Evolutionary conservation across 768 basidiomycete genomes (phyloP).

Genomic region (Neoboletus magnificus): DNA sequence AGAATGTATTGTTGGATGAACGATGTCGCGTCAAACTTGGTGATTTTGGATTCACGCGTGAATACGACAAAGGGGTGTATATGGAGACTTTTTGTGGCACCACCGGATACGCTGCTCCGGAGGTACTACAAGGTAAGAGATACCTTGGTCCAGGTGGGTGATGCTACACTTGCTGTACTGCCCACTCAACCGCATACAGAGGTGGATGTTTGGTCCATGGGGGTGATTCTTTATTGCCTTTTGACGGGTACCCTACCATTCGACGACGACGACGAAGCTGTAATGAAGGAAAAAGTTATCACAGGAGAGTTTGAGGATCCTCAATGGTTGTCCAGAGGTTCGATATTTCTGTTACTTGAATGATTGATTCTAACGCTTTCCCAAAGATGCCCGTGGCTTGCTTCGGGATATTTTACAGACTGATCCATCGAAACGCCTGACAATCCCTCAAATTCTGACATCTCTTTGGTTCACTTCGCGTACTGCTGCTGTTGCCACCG

Average conservation of each 20-base stretch:
- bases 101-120: conserved; percentile 89
- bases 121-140: conserved; percentile 84
- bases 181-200: conserved; percentile 45
- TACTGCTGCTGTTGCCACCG: neutral
- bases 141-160: conserved; percentile 84
- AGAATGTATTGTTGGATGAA: conserved; percentile 92
- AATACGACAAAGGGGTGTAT: conserved; percentile 72
- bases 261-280: conserved; percentile 81
- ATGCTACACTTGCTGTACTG: neutral
- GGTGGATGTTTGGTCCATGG: conserved; percentile 95
- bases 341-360: conserved; percentile 16
- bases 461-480: conserved; percentile 79
- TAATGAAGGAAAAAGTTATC: conserved; percentile 84
- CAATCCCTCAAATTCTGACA: conserved; percentile 79
- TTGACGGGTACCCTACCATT: conserved; percentile 89
- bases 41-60: conserved; percentile 93
- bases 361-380: conserved; percentile 4
- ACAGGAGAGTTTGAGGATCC: conserved; percentile 88
- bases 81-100: conserved; percentile 97
- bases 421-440: conserved; percentile 70
- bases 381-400: conserved; percentile 78
- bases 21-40: conserved; percentile 88
- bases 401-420: conserved; percentile 73
- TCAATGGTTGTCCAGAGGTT: conserved; percentile 85
- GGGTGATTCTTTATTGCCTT: conserved; percentile 86